A percentile compares a stretch with the other conserved stretches of the same genome.
phyloP scores from a whole-genome alignment of 2,329 filamentous ascomycete genomes.

The Parastagonospora avenae region DNA sequence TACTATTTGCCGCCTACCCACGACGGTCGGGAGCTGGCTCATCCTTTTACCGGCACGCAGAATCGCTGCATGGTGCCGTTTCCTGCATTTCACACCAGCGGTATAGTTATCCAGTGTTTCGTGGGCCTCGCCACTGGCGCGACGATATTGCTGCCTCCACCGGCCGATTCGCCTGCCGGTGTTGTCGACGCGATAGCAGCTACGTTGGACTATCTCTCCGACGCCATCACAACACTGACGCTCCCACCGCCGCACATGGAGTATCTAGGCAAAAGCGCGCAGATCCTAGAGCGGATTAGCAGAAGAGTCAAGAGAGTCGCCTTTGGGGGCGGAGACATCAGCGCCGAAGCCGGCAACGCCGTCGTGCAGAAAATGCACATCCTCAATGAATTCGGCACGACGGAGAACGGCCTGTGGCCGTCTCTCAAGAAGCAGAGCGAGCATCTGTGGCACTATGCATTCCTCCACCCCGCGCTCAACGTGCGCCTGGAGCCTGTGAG shows the following conservation, averaged over 20 bases:
- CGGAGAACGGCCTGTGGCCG: slow-evolving; percentile 15
- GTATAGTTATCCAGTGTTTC: slow-evolving; percentile 6
- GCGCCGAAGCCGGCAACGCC: slow-evolving; percentile 3
- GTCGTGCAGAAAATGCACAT: slow-evolving; percentile 5
- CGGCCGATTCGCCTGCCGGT: background rate
- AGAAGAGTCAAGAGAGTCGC: background rate
- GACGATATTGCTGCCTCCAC: slow-evolving; percentile 5
- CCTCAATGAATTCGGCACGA: slow-evolving; percentile 8
- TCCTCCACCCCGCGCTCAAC: slow-evolving; percentile 15
- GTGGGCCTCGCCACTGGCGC: slow-evolving; percentile 5
- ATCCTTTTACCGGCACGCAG: background rate
- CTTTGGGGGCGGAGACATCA: slow-evolving; percentile 16
- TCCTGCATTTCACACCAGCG: slow-evolving; percentile 15
- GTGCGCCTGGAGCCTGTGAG: slow-evolving; percentile 8
- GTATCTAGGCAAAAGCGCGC: slow-evolving; percentile 6
- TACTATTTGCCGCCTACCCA: slow-evolving; percentile 5
- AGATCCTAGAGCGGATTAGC: slow-evolving; percentile 2
- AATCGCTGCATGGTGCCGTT: slow-evolving; percentile 6
- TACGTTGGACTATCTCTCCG: background rate
- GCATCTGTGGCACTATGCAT: slow-evolving; percentile 13
- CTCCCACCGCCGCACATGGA: slow-evolving; percentile 9
- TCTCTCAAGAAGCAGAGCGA: background rate
- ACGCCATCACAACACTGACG: background rate
- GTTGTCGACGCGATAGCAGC: slow-evolving; percentile 1
- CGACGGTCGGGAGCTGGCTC: background rate